phyloP scores from a whole-genome alignment of 1,284 basidiomycete species.

The Ganoderma resinaceum region DNA sequence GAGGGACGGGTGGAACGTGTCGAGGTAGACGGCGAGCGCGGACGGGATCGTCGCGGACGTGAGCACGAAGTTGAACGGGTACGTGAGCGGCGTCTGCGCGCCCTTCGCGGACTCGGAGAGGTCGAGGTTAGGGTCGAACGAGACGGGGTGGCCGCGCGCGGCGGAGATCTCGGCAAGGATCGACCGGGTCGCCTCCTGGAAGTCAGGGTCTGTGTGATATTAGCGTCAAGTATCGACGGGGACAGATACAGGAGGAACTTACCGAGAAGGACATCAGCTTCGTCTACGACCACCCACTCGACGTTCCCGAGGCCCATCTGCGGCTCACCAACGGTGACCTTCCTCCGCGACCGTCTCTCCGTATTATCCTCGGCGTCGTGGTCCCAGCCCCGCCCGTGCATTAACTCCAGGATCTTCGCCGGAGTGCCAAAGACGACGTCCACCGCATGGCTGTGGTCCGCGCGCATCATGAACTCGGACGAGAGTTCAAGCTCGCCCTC shows the following conservation, averaged over 20 bases:
- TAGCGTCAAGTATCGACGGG: neutral
- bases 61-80: conserved; percentile 82
- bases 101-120: conserved; percentile 26
- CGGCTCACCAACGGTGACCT: conserved; percentile 49
- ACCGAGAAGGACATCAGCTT: conserved; percentile 92
- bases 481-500: conserved; percentile 40
- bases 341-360: conserved; percentile 33
- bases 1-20: conserved; percentile 63
- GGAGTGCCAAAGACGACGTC: conserved; percentile 85
- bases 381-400: conserved; percentile 73
- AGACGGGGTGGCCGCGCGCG: conserved; percentile 61
- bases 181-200: conserved; percentile 71
- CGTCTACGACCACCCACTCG: conserved; percentile 89
- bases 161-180: conserved; percentile 73
- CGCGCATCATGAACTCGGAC: conserved; percentile 26
- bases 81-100: conserved; percentile 42
- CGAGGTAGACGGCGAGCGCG: conserved; percentile 72
- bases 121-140: conserved; percentile 36
- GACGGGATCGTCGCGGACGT: conserved; percentile 90
- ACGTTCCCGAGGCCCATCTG: conserved; percentile 68
- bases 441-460: conserved; percentile 47
- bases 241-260: conserved; percentile 26
- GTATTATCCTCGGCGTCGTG: conserved; percentile 41
- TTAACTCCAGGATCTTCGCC: conserved; percentile 76
- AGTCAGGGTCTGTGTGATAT: conserved; percentile 70